Percentiles rank a stretch among this genome's conserved stretches.
Conservation (phyloP, 352 stramenopile genomes). For the Globisporangium uncinulatum region DNA sequence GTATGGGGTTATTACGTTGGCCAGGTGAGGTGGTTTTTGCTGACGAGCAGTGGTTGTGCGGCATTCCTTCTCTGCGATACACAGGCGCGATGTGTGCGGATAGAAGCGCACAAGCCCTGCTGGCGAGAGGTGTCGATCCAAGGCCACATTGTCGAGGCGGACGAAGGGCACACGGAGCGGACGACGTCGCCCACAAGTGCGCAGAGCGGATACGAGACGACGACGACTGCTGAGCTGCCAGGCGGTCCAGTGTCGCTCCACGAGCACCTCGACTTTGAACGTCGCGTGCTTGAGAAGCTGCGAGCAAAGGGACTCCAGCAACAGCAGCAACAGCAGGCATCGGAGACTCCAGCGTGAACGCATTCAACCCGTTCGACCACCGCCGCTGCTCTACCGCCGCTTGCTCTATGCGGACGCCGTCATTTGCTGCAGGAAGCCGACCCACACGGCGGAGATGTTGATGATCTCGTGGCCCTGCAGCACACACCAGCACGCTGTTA, state of each 20-base stretch:
- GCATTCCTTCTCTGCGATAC: not conserved
- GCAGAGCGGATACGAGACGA: conserved; percentile 13
- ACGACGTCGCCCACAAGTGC: conserved; percentile 4
- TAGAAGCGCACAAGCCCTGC: conserved; percentile 63
- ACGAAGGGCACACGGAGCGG: conserved; percentile 21
- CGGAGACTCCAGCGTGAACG: conserved; percentile 11
- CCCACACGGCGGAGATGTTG: conserved; percentile 66
- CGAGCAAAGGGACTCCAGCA: conserved; percentile 32
- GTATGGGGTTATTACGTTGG: not conserved
- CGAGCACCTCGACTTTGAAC: conserved; percentile 53
- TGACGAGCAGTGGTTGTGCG: no score
- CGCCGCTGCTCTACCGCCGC: conserved; percentile 19
- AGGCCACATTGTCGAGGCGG: conserved; percentile 63
- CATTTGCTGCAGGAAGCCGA: conserved; percentile 58
- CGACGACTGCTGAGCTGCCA: conserved; percentile 22
- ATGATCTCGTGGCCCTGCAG: conserved; percentile 66
- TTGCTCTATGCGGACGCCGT: conserved; percentile 35
- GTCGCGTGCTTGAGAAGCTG: conserved; percentile 43
- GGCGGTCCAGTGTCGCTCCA: conserved; percentile 39
- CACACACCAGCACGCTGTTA: not conserved
- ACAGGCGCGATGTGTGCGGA: conserved; percentile 46
- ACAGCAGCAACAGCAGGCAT: conserved; percentile 13
- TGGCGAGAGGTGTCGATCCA: conserved; percentile 73
- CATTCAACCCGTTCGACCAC: conserved; percentile 1
- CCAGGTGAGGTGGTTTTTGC: not conserved